These are phyloP conservation scores for Prinsepia uniflora DNA, from an alignment of 306 rosid genomes.

Conservation along the genomic window DNA sequence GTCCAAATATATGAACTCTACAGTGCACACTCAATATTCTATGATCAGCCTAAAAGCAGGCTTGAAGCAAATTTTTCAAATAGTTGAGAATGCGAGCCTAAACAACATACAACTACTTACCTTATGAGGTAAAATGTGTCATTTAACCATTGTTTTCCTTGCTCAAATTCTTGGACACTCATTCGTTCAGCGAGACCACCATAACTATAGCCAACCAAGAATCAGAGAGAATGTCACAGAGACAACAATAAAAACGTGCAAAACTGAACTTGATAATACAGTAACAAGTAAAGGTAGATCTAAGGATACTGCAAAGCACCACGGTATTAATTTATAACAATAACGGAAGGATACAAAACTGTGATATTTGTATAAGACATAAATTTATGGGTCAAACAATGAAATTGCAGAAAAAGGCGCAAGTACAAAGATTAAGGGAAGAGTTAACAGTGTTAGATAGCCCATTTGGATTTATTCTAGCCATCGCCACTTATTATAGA, in stretches of 20 bases:
- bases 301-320: background rate
- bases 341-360: background rate
- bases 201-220: constrained; percentile 45
- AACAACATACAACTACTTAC: constrained; percentile 35
- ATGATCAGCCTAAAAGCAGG: background rate
- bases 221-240: constrained; percentile 16
- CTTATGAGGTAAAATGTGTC: constrained; percentile 79
- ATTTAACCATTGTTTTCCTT: constrained; percentile 74
- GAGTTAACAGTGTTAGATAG: background rate
- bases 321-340: background rate
- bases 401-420: background rate
- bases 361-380: background rate
- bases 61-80: background rate
- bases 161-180: constrained; percentile 63
- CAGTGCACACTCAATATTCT: background rate
- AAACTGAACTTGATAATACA: too few species aligned
- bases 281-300: background rate
- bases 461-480: background rate
- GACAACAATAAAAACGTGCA: constrained; percentile 9
- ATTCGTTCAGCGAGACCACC: constrained; percentile 57
- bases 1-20: background rate
- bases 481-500: background rate
- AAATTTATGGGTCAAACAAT: background rate
- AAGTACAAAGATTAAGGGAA: background rate
- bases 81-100: background rate